Percentiles rank a stretch among this genome's conserved stretches.
phyloP scores from a whole-genome alignment of 2,329 filamentous ascomycete genomes.

The Stachybotrys echinatus region DNA sequence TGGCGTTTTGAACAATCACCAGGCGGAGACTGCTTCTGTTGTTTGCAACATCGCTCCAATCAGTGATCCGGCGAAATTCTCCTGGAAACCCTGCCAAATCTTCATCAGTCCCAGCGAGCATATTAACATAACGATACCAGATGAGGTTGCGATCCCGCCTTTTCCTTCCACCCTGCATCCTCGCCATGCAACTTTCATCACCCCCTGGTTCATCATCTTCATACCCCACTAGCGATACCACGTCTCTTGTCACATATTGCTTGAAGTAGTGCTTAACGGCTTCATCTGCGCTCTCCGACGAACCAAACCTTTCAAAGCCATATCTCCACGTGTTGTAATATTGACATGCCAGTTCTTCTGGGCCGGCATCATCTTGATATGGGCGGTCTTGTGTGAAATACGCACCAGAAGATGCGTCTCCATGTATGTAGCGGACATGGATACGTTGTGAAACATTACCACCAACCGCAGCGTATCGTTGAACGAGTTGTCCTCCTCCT shows the following conservation, averaged over 20 bases:
- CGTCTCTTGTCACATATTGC: not conserved
- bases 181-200: slow-evolving; percentile 4
- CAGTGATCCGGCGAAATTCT: not conserved
- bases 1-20: not conserved
- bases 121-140: slow-evolving; percentile 7
- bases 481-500: slow-evolving; percentile 6
- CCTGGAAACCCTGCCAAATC: not conserved
- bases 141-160: slow-evolving; percentile 4
- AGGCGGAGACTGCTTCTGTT: not conserved
- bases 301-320: slow-evolving; percentile 1
- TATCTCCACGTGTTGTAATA: slow-evolving; percentile 5
- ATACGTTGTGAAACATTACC: not conserved
- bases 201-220: not conserved
- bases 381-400: slow-evolving; percentile 8
- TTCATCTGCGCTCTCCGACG: not conserved
- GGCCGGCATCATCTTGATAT: not conserved
- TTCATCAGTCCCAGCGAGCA: slow-evolving; percentile 2
- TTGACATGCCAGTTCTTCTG: not conserved
- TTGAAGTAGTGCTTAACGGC: not conserved
- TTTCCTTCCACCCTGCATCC: slow-evolving; percentile 2
- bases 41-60: not conserved
- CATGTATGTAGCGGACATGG: slow-evolving; percentile 9
- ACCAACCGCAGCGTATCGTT: slow-evolving; percentile 6
- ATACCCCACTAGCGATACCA: not conserved
- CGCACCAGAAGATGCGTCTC: slow-evolving; percentile 6